These are phyloP conservation scores for Pseudoscleropodium purum DNA, from an alignment of 225 moss, liverwort and hornwort genomes.

Conservation along the genomic window DNA sequence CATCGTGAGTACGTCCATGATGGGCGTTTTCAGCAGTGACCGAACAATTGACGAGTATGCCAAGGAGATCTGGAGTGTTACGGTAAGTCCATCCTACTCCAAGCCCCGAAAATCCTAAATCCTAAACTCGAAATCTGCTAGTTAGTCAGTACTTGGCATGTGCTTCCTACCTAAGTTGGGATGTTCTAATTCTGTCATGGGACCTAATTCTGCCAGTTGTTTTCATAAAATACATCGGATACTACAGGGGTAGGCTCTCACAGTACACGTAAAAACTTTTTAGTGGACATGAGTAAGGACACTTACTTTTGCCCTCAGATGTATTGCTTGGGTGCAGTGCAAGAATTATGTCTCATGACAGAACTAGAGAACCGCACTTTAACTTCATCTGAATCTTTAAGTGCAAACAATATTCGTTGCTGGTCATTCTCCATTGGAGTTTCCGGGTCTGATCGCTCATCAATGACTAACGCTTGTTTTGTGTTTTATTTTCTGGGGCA, in stretches of 20 bases:
- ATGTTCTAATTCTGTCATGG: not conserved
- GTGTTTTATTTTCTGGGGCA: not conserved
- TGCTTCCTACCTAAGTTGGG: not conserved
- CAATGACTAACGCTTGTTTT: not conserved
- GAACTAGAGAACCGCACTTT: not conserved
- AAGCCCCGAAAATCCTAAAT: not conserved
- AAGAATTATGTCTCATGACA: not conserved
- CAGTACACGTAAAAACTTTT: not conserved
- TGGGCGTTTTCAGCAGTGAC: constrained; percentile 78
- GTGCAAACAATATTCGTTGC: not conserved
- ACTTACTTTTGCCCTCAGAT: not conserved
- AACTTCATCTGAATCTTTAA: not conserved
- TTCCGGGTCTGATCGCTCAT: not conserved
- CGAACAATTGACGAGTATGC: constrained; percentile 69
- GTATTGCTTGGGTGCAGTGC: not conserved
- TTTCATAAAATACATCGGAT: not conserved
- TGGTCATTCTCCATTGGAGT: not conserved
- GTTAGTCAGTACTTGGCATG: not conserved
- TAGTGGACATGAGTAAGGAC: not conserved
- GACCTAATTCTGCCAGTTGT: not conserved
- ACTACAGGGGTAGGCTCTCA: not conserved
- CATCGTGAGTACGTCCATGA: constrained; percentile 55
- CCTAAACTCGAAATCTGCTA: not conserved
- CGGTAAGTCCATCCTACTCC: constrained; percentile 9
- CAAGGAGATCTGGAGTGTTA: constrained; percentile 62